Percentiles rank a stretch among this genome's conserved stretches.
phyloP scores from a whole-genome alignment of 2,329 filamentous ascomycete genomes.

The Colletotrichum sp. region DNA sequence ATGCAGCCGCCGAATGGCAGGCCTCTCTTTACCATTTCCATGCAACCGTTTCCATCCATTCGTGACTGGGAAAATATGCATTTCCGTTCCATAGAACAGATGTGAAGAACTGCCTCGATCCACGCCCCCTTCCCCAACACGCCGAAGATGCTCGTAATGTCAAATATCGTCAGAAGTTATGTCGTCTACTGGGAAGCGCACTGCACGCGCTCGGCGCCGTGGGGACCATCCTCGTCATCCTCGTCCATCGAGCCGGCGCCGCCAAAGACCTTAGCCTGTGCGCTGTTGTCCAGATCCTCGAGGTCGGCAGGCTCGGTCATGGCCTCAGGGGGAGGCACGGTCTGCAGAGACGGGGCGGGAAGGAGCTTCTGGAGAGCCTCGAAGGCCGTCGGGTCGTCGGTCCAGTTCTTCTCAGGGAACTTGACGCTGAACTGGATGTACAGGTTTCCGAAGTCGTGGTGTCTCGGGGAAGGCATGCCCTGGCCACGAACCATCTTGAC shows the following conservation, averaged over 20 bases:
- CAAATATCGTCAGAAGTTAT: background rate
- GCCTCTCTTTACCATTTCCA: background rate
- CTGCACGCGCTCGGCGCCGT: constrained; percentile 80
- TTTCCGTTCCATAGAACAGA: constrained; percentile 14
- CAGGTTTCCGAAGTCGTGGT: constrained; percentile 94
- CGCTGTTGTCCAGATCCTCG: constrained; percentile 81
- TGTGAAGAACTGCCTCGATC: constrained; percentile 20
- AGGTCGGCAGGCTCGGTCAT: constrained; percentile 92
- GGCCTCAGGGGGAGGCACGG: constrained; percentile 76
- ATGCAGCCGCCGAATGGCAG: background rate
- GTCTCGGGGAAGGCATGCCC: constrained; percentile 95
- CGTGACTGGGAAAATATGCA: constrained; percentile 21
- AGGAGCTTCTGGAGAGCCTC: constrained; percentile 83
- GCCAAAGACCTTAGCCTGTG: constrained; percentile 70
- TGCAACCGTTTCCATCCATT: constrained; percentile 22
- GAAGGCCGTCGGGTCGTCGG: constrained; percentile 71
- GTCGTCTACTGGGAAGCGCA: constrained; percentile 81
- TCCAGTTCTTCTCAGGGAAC: constrained; percentile 85
- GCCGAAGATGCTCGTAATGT: constrained; percentile 23
- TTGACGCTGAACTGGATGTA: constrained; percentile 98
- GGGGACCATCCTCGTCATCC: constrained; percentile 78
- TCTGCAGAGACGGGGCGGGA: constrained; percentile 69
- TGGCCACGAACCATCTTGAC: constrained; percentile 96
- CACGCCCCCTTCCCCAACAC: constrained; percentile 24
- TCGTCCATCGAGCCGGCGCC: constrained; percentile 64